Percentiles rank a stretch among this genome's conserved stretches.
Conservation (phyloP, 352 stramenopile species). For the Globisporangium sylvaticum region DNA sequence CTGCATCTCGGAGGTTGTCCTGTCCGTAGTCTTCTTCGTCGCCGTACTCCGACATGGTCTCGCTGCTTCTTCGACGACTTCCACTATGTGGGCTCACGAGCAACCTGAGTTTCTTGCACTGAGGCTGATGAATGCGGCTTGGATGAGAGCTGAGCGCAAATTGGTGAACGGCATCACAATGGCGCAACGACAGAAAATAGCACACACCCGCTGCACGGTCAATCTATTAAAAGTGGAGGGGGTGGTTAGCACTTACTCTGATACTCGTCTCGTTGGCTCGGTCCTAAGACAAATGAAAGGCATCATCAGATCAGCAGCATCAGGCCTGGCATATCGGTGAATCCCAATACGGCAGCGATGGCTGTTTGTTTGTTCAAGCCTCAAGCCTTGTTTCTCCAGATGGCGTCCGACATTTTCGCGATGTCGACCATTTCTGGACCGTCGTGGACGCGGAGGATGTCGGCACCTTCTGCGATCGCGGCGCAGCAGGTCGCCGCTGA, state of each 20-base stretch:
- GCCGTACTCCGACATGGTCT: slow-evolving; percentile 25
- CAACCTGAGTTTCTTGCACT: not conserved
- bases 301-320: not conserved
- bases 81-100: not conserved
- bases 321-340: slow-evolving; percentile 2
- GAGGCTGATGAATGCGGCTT: not conserved
- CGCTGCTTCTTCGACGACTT: not conserved
- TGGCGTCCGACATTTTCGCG: slow-evolving; percentile 90
- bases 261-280: not conserved
- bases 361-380: not conserved
- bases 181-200: slow-evolving; percentile 4
- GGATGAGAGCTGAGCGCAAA: not conserved
- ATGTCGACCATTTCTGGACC: slow-evolving; percentile 89
- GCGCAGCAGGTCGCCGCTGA: slow-evolving; percentile 92
- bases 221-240: slow-evolving; percentile 2
- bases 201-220: not conserved
- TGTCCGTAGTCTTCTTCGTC: slow-evolving; percentile 20
- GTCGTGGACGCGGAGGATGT: slow-evolving; percentile 96
- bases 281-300: slow-evolving; percentile 4
- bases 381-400: slow-evolving; percentile 39
- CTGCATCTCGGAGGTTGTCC: slow-evolving; percentile 17
- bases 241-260: not conserved
- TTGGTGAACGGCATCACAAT: not conserved
- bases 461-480: slow-evolving; percentile 64
- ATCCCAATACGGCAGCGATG: not conserved